Base-by-base conservation (phyloP, 2,329 filamentous ascomycete species). In the Phyllosticta ampelicida region DNA sequence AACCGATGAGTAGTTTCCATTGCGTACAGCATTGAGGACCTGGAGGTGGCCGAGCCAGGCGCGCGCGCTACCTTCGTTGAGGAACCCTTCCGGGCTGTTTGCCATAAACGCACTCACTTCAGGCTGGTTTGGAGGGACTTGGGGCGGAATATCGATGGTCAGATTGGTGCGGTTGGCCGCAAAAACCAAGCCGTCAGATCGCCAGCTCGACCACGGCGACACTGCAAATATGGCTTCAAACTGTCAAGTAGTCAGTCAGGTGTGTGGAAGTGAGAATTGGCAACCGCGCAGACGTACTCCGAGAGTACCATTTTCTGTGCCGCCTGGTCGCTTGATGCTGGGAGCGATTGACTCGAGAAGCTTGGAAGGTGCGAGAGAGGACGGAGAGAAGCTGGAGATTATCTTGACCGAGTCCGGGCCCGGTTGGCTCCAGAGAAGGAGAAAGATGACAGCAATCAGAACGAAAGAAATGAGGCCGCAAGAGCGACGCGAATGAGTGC, bases 1-100 rank as follows among this genome's bases (percentile, higher is more conserved):
- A 0, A 60, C 49, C 18, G 61, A 53, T 9, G 55, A 50, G 50
- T 52, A 48, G 6, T 44, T 55, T 0, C 18, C 23, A 52, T 58
- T 55, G 0, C 18, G 29, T 4, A 53, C 57, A 1, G 53, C 51
- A n/a, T 51, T 11, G 36, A 62, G 19, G 19, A 57, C 60, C 48
- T 62, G 60, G 20, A 62, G 61, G 21, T 62, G 60, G 19, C 51
- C 61, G 16, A 61, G 60, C 59, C 59, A 61, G 13, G 61, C 60
- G 4, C 48, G 20, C 3, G 61, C 61, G 30, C 20, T 48, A 18
- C 54, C 56, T 3, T 52, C 26, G 11, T 59, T 59, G 23, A 59
- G 57, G 11, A 4, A 53, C 20, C 49, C 53, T 1, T 48, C 10
- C 2, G n/a, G 48, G 28, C 53, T 55, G 28, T 18, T 29, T 16